These are phyloP conservation scores for Sequoiadendron giganteum DNA, from an alignment of 75 land plant genomes.

Conservation along the genomic window DNA sequence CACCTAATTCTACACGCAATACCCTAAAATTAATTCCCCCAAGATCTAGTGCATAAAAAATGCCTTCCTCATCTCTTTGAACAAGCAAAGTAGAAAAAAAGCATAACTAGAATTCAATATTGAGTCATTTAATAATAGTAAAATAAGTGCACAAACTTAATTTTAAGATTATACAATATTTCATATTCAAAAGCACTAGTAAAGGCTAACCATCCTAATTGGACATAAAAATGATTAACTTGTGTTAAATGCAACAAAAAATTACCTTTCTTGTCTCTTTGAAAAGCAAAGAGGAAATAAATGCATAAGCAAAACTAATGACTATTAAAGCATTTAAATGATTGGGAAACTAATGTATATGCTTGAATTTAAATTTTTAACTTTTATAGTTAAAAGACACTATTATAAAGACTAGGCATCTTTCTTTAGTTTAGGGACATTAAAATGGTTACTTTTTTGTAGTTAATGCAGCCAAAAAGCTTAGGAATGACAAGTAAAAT, in stretches of 20 bases:
- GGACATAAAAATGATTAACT: too few relatives aligned
- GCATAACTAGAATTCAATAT: not conserved
- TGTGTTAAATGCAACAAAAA: constrained; percentile 21
- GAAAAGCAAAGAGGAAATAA: not conserved
- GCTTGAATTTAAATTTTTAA: not conserved
- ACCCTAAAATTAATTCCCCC: constrained; percentile 77
- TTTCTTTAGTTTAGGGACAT: not conserved
- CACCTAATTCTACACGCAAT: constrained; percentile 61
- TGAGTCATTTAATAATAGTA: not conserved
- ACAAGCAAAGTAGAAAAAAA: not conserved
- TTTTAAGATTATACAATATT: not conserved
- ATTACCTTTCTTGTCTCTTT: constrained; percentile 68
- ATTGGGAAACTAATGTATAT: not conserved
- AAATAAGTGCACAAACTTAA: not conserved
- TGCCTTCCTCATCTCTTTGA: constrained; percentile 65
- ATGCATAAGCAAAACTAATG: not conserved
- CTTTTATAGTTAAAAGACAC: not conserved
- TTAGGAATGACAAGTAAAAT: not conserved
- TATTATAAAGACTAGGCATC: not conserved
- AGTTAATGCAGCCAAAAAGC: not conserved
- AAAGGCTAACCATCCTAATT: not conserved
- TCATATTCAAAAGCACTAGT: not conserved
- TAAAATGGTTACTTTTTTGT: not conserved
- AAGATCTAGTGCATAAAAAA: constrained; percentile 73
- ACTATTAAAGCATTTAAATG: not conserved